These are phyloP conservation scores for Sphagnum tenellum DNA, from an alignment of 225 moss, liverwort and hornwort genomes.

Conservation along the genomic window DNA sequence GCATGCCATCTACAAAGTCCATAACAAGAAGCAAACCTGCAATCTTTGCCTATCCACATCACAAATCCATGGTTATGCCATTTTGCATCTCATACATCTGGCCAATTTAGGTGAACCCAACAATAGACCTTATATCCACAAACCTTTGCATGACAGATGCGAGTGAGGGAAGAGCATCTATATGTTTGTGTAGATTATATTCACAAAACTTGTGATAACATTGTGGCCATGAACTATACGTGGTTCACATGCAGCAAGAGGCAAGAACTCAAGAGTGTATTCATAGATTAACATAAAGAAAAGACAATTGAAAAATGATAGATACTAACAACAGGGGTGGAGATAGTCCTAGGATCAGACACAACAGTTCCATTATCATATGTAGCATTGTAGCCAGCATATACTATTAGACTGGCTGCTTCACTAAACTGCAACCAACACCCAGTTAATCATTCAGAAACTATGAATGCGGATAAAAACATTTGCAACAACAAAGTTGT, in stretches of 20 bases:
- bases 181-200: background rate
- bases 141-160: background rate
- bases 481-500: background rate
- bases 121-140: too few species aligned
- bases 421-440: slow-evolving; percentile 30
- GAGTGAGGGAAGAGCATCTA: background rate
- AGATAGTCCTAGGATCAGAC: slow-evolving; percentile 41
- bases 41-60: slow-evolving; percentile 23
- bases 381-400: slow-evolving; percentile 29
- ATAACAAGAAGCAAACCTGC: slow-evolving; percentile 44
- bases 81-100: too few species aligned
- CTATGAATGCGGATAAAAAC: too few species aligned
- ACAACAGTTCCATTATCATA: slow-evolving; percentile 32
- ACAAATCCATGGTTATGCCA: too few species aligned
- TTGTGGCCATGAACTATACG: background rate
- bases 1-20: slow-evolving; percentile 27
- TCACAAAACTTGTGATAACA: background rate
- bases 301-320: slow-evolving; percentile 1
- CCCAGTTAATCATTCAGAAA: too few species aligned
- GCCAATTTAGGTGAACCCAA: too few species aligned
- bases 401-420: slow-evolving; percentile 34
- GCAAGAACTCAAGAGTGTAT: background rate
- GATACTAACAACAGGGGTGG: slow-evolving; percentile 16
- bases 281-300: background rate
- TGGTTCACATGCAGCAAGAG: background rate